Percentiles rank a stretch among this genome's conserved stretches.
phyloP scores from a whole-genome alignment of 352 stramenopile genomes.

The Phytophthora pluvialis region DNA sequence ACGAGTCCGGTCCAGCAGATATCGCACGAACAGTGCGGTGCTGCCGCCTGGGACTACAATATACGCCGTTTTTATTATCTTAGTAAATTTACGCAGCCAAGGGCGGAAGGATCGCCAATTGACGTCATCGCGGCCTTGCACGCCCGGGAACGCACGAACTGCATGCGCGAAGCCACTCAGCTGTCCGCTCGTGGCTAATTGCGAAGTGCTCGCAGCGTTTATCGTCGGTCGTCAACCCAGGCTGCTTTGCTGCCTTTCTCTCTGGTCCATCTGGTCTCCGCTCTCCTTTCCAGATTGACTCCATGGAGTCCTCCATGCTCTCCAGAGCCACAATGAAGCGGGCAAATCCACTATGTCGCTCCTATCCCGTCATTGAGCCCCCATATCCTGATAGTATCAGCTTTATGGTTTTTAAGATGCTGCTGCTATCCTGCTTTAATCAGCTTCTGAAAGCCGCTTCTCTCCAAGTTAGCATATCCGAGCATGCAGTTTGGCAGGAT shows the following conservation, averaged over 20 bases:
- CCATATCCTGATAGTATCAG: constrained; percentile 1
- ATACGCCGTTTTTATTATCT: background rate
- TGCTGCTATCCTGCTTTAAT: background rate
- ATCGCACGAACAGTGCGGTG: constrained; percentile 6
- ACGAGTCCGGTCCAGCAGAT: background rate
- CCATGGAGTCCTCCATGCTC: too few relatives aligned
- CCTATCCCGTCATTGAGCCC: background rate
- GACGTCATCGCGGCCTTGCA: constrained; percentile 5
- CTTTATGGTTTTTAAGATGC: background rate
- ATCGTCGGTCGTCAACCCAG: constrained; percentile 18
- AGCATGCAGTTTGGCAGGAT: constrained; percentile 7
- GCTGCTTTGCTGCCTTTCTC: constrained; percentile 7
- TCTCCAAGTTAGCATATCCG: background rate
- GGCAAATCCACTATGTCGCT: constrained; percentile 8
- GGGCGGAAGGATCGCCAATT: constrained; percentile 15
- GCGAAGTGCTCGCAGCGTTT: constrained; percentile 25
- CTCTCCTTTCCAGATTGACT: constrained; percentile 15
- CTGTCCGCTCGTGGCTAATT: constrained; percentile 22
- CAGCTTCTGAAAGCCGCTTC: background rate
- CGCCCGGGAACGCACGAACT: constrained; percentile 6
- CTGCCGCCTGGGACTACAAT: background rate
- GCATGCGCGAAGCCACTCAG: constrained; percentile 17
- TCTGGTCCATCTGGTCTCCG: constrained; percentile 30
- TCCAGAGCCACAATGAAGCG: too few relatives aligned
- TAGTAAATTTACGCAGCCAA: too few relatives aligned